These are phyloP conservation scores for Penicillium antarcticum DNA, from an alignment of 495 filamentous ascomycete genomes.

Conservation along the genomic window DNA sequence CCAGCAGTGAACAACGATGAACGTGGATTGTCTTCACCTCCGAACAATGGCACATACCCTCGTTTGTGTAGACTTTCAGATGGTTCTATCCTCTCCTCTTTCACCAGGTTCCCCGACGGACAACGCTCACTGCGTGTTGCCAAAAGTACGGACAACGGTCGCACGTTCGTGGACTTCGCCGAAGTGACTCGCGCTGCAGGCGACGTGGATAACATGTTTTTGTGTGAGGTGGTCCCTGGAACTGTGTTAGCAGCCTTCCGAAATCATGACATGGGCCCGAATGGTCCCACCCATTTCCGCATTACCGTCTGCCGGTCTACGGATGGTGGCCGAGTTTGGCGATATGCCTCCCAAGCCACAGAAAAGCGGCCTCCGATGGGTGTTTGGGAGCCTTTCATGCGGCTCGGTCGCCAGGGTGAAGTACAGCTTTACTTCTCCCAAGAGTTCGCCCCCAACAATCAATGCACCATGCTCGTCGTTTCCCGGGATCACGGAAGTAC, in stretches of 20 bases:
- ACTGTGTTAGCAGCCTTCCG: conserved; percentile 56
- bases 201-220: conserved; percentile 59
- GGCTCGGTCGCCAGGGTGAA: conserved; percentile 44
- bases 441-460: conserved; percentile 53
- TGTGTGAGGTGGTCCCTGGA: conserved; percentile 48
- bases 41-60: conserved; percentile 40
- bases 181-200: conserved; percentile 37
- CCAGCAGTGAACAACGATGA: conserved; percentile 35
- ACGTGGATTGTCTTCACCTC: conserved; percentile 36
- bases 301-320: conserved; percentile 58
- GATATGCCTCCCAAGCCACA: conserved; percentile 51
- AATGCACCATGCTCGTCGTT: conserved; percentile 56
- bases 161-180: conserved; percentile 30
- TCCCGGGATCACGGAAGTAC: conserved; percentile 52
- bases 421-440: conserved; percentile 58
- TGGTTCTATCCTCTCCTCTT: conserved; percentile 39
- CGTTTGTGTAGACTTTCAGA: conserved; percentile 37
- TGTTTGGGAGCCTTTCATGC: conserved; percentile 62
- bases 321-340: conserved; percentile 53
- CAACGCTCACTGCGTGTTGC: conserved; percentile 31
- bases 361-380: conserved; percentile 43
- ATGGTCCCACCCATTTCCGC: conserved; percentile 48
- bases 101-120: conserved; percentile 32
- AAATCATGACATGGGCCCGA: conserved; percentile 50
- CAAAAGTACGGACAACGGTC: conserved; percentile 35